Evolutionary conservation across 2,329 filamentous ascomycete species (phyloP), one percentile per base, ranked within the genome.

Genomic region (Epichloe amarillans): DNA sequence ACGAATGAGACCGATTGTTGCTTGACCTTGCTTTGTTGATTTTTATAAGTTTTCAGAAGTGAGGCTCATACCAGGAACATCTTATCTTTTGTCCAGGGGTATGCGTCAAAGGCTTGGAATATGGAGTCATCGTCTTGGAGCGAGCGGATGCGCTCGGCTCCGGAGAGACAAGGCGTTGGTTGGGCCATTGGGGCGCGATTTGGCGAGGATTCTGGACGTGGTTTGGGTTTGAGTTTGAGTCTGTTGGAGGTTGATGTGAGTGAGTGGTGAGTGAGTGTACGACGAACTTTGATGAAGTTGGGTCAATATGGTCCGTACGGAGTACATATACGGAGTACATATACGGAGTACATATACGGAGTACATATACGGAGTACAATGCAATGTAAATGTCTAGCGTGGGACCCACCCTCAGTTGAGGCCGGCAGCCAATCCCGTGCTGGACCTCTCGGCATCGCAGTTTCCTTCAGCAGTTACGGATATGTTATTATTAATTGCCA

Each of bases 21-120:
- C 8, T 10, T 33, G 26, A 15, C 5, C 3, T 39, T 39, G n/a
- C 17, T 8, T 39, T 39, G 8, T n/a, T 8, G 38, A 10, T 3
- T 39, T 39, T 39, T 4, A 8, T 39, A 4, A 15, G 2, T 10
- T 41, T 41, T 41, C 11, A 7, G 26, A 15, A 21, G n/a, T 43
- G 17, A 49, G 47, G 39, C 21, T 49, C 57, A 42, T 67, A 80
- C 80, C 67, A 86, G 80, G 60, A 87, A 88, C 55, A 80, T 78
- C 48, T 73, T 71, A 65, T 88, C 84, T 54, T 75, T 75, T 53
- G 73, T 73, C 84, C 84, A 88, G 17, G 77, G 73, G 60, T 87
- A 87, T 23, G 68, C 66, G 58, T 85, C 80, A 47, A 88, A 76
- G 54, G 81, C 76, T 52, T 71, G 67, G 63, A 79, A 86, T 52